These are phyloP conservation scores for Trichosporon inkin DNA, from an alignment of 1,284 basidiomycete species.

Conservation along the genomic window DNA sequence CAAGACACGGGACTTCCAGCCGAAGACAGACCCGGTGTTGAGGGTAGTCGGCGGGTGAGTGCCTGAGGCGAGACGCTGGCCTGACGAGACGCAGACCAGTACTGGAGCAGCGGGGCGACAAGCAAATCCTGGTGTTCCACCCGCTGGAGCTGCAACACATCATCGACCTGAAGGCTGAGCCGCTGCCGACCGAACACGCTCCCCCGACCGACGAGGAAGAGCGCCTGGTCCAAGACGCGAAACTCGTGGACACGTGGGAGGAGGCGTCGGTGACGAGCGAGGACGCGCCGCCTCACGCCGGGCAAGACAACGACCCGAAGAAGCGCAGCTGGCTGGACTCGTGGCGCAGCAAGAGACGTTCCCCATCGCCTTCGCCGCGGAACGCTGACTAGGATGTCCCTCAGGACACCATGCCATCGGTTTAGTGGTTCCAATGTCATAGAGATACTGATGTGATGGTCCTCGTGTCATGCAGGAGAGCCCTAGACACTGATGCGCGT, in stretches of 20 bases:
- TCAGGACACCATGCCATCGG: too few relatives aligned
- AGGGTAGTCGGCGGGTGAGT: slow-evolving; percentile 7
- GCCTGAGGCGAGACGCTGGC: neutral
- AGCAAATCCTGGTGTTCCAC: slow-evolving; percentile 8
- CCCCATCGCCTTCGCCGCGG: too few relatives aligned
- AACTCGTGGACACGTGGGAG: neutral
- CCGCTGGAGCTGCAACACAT: slow-evolving; percentile 10
- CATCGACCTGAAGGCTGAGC: slow-evolving; percentile 8
- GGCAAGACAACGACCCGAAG: slow-evolving; percentile 1
- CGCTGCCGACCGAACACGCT: neutral
- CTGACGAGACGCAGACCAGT: neutral
- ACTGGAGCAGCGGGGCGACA: neutral
- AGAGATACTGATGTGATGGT: too few relatives aligned
- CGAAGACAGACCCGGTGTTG: slow-evolving; percentile 10
- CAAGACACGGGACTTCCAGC: slow-evolving; percentile 12
- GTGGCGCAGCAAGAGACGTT: neutral
- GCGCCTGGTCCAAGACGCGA: neutral
- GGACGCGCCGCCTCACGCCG: slow-evolving; percentile 3
- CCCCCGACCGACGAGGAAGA: slow-evolving; percentile 3
- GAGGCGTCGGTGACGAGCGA: slow-evolving; percentile 7
- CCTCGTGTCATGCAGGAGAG: too few relatives aligned
- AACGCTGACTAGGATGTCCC: too few relatives aligned
- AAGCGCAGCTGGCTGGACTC: slow-evolving; percentile 3
- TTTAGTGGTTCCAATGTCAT: too few relatives aligned
- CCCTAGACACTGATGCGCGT: too few relatives aligned